Evolutionary conservation across 169 alveolate species (phyloP), one percentile per base, ranked within the genome.

Genomic region (Cryptosporidium ubiquitum): DNA sequence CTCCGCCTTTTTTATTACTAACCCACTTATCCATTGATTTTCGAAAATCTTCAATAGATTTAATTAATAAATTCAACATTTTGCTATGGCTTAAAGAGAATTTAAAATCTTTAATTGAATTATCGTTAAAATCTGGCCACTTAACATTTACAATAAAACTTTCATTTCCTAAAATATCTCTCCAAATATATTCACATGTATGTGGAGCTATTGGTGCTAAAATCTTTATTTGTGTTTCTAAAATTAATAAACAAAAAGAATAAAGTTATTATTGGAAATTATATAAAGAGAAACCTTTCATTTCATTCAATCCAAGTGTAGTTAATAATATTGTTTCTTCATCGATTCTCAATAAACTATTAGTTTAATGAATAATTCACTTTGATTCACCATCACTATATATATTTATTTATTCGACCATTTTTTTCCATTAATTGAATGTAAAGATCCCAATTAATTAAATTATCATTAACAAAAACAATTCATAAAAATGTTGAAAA

Each of bases 151-250:
- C 94, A 44, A 95, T 71, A 14, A 93, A 91, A 3, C 68, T 84
- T 47, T 91, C 92, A 85, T 93, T 85, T 49, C 93, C 93, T 58
- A 96, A 92, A 35, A 96, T 86, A 70, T 84, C 73, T 10, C 94
- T 85, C 98, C 98, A 96, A 35, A 96, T 93, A 79, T 96, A 95
- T 84, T 96, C 98, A 70, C 97, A 94, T 37, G 94, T 94, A 86
- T 96, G 98, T 18, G 98, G 98, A 3, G 96, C 93, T 29, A 96
- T 93, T 33, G 98, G 98, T 18, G 94, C 69, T 29, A 97, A 93
- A 5, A 95, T 94, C 1, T 91, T 61, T 68, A 95, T 91, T 44
- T 94, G 96, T 4, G 95, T 91, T 91, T 96, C 98, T 71, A 61
- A 58, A 79, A 42, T 31, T 23, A 26, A 79, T 20, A n/a, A 70